Percentiles rank a stretch among this genome's conserved stretches.
Conservation (phyloP, 75 land plant species). For the Cryptomeria japonica region DNA sequence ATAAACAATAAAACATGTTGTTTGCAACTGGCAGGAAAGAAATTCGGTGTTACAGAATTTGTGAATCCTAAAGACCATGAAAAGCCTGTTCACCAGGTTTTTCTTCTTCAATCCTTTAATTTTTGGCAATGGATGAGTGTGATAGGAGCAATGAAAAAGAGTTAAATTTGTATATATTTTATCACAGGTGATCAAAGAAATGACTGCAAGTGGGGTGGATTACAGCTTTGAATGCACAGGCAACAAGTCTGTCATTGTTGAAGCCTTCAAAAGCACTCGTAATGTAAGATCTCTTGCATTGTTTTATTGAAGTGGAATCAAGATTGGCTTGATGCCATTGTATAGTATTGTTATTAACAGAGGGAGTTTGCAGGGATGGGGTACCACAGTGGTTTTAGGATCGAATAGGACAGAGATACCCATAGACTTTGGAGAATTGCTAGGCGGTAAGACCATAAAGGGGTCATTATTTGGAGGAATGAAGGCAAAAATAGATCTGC, state of each 20-base stretch:
- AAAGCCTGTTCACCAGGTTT: constrained; percentile 65
- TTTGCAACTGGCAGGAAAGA: constrained; percentile 23
- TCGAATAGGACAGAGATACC: constrained; percentile 46
- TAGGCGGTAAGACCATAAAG: too few species aligned
- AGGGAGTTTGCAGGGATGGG: constrained; percentile 70
- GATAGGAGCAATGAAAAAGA: background rate
- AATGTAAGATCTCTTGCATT: constrained; percentile 28
- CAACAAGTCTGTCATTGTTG: constrained; percentile 48
- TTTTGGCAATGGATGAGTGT: background rate
- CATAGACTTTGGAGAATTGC: constrained; percentile 16
- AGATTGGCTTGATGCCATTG: background rate
- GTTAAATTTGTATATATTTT: background rate
- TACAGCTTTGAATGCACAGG: constrained; percentile 84
- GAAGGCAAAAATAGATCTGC: too few species aligned
- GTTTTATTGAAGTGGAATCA: background rate
- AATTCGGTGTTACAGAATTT: constrained; percentile 61
- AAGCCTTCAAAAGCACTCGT: constrained; percentile 63
- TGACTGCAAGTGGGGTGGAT: constrained; percentile 81
- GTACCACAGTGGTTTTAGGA: constrained; percentile 64
- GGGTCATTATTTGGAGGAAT: too few species aligned
- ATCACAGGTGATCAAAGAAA: constrained; percentile 57
- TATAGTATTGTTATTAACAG: background rate
- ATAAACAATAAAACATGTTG: background rate
- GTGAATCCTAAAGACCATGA: constrained; percentile 49
- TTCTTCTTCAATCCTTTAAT: background rate